Evolutionary conservation across 176 grass and related monocot species (phyloP).

Genomic region (Avena atlantica): DNA sequence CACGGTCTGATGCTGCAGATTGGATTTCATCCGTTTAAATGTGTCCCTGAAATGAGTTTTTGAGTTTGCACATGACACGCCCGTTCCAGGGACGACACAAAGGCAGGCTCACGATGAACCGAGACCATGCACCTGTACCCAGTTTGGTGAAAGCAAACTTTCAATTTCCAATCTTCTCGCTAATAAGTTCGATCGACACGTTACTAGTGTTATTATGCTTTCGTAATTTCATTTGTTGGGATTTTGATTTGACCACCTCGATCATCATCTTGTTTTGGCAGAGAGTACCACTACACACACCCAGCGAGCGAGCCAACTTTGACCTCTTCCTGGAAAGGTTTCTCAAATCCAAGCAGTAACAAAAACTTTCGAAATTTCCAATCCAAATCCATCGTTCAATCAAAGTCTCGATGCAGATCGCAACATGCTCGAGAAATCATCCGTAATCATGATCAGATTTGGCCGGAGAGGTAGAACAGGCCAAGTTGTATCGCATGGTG

Average conservation of each 20-base stretch:
- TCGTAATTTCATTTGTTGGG: neutral
- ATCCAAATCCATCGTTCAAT: neutral
- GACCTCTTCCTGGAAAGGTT: constrained; percentile 39
- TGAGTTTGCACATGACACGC: neutral
- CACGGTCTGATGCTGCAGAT: neutral
- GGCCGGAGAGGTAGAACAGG: neutral
- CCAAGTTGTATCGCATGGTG: neutral
- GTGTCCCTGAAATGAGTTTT: neutral
- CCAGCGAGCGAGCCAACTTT: constrained; percentile 17
- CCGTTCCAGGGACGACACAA: neutral
- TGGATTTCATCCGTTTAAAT: neutral
- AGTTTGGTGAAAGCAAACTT: neutral
- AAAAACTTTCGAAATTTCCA: neutral
- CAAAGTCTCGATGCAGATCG: neutral
- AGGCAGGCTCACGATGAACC: constrained; percentile 48
- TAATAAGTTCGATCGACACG: neutral
- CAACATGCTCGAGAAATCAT: neutral
- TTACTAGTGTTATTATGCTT: neutral
- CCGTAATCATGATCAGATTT: neutral
- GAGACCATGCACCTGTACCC: constrained; percentile 25
- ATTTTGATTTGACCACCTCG: constrained; percentile 4
- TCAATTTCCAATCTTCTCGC: neutral
- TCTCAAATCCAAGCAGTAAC: neutral
- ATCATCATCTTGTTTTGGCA: neutral
- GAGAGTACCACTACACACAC: neutral